Evolutionary conservation across 192 early-diverging fungal genomes (phyloP).

Genomic region (Coemansia sp.): DNA sequence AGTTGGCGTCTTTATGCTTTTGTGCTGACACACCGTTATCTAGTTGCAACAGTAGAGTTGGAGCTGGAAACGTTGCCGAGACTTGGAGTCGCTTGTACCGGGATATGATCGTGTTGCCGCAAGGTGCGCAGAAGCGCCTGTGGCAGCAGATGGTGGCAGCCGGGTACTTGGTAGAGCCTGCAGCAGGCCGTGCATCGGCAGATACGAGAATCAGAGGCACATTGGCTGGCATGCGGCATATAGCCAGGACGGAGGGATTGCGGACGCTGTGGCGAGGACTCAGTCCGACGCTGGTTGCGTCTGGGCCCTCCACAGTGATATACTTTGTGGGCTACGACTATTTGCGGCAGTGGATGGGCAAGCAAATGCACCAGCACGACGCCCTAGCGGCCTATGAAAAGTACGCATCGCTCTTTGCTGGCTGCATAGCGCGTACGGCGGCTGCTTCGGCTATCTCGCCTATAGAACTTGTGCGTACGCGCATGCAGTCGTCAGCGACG

Average conservation of each 20-base stretch:
- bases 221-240: conserved; percentile 75
- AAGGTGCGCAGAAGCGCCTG: conserved; percentile 18
- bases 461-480: conserved; percentile 87
- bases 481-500: conserved; percentile 78
- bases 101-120: conserved; percentile 30
- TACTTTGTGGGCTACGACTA: conserved; percentile 97
- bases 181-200: background rate
- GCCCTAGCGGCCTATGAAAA: conserved; percentile 41
- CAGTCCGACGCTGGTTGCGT: conserved; percentile 85
- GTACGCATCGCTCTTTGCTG: conserved; percentile 76
- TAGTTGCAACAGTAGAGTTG: conserved; percentile 8
- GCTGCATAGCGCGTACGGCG: conserved; percentile 76
- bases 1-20: conserved; percentile 30
- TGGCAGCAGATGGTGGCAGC: conserved; percentile 23
- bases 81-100: conserved; percentile 30
- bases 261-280: conserved; percentile 88
- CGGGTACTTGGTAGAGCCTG: conserved; percentile 5
- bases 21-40: conserved; percentile 13
- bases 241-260: conserved; percentile 79
- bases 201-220: conserved; percentile 43
- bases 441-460: conserved; percentile 86
- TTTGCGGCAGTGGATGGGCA: conserved; percentile 63
- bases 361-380: conserved; percentile 25
- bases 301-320: conserved; percentile 87
- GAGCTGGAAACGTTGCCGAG: conserved; percentile 6